Conservation (phyloP, 306 rosid genomes). For the Abrus precatorius region DNA sequence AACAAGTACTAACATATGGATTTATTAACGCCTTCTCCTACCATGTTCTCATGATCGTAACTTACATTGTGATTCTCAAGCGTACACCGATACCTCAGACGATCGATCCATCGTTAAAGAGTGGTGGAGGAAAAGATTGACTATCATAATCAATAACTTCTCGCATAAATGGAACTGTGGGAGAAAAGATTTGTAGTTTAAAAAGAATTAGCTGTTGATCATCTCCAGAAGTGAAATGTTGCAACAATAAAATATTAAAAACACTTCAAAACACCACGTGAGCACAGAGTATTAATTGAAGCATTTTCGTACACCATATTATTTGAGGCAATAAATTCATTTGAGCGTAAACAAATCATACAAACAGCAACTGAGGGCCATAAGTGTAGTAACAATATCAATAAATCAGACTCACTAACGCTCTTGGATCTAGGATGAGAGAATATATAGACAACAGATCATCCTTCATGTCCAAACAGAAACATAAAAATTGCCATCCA, state of each 20-base stretch:
- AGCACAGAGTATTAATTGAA: slow-evolving; percentile 9
- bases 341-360: background rate
- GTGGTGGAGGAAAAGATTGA: background rate
- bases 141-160: background rate
- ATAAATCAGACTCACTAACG: background rate
- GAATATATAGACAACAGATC: background rate
- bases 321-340: slow-evolving; percentile 9
- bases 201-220: background rate
- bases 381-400: slow-evolving; percentile 16
- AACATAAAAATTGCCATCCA: slow-evolving; percentile 11
- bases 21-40: background rate
- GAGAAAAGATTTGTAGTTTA: background rate
- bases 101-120: no score
- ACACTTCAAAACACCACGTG: slow-evolving; percentile 8
- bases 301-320: slow-evolving; percentile 7
- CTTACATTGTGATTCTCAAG: background rate
- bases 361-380: slow-evolving; percentile 18
- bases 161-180: background rate
- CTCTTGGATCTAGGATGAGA: slow-evolving; percentile 1
- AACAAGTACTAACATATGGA: background rate
- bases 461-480: slow-evolving; percentile 18
- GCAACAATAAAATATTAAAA: background rate
- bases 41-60: background rate
- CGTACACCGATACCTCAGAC: background rate
- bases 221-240: slow-evolving; percentile 1